phyloP scores from a whole-genome alignment of 202 grass and related monocot species.

The Bolboschoenoplectus hybrid region DNA sequence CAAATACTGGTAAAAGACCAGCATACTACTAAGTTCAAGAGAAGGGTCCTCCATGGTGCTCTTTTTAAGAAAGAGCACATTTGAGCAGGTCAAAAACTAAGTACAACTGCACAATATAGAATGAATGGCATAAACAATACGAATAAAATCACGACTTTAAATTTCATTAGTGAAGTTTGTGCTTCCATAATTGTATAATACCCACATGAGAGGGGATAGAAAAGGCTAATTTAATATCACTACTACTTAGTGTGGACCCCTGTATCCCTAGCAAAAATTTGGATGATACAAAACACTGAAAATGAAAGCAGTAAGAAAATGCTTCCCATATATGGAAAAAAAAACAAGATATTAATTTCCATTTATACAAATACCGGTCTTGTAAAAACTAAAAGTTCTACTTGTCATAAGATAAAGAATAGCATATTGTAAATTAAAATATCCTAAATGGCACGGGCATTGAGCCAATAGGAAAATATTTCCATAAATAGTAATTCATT shows the following conservation, averaged over 20 bases:
- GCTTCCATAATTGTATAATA: background rate
- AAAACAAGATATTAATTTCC: background rate
- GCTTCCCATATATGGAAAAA: background rate
- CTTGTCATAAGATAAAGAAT: background rate
- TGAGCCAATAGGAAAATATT: background rate
- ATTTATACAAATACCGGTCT: background rate
- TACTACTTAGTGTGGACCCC: background rate
- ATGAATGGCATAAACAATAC: background rate
- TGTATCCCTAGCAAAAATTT: background rate
- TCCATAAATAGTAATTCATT: background rate
- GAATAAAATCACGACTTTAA: background rate
- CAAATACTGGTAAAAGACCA: background rate
- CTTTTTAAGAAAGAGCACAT: background rate
- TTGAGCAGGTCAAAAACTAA: conserved; percentile 10
- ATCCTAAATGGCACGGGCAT: background rate
- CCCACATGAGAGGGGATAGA: background rate
- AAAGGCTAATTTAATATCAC: background rate
- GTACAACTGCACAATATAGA: background rate
- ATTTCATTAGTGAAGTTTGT: background rate
- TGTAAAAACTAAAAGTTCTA: background rate
- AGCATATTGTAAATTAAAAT: background rate
- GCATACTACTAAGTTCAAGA: background rate
- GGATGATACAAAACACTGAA: conserved; percentile 14
- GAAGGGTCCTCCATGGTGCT: background rate
- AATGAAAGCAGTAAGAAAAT: background rate